These are phyloP conservation scores for Phytophthora hibernalis DNA, from an alignment of 352 stramenopile species.

Conservation along the genomic window DNA sequence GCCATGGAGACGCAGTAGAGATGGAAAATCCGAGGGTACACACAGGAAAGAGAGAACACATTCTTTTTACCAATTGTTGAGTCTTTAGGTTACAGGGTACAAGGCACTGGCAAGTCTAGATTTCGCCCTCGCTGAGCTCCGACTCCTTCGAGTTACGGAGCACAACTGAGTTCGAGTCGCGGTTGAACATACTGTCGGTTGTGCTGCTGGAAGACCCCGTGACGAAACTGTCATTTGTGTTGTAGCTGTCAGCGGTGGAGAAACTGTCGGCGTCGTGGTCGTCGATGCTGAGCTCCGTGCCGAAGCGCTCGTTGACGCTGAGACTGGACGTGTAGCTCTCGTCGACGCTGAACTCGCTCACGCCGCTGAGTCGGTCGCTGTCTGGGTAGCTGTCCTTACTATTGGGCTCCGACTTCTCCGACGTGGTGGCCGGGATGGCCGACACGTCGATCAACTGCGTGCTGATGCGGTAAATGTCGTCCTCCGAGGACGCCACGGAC, in stretches of 20 bases:
- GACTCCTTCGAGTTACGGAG: constrained; percentile 37
- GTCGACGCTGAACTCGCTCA: constrained; percentile 34
- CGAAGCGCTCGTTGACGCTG: constrained; percentile 18
- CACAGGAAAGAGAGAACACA: background rate
- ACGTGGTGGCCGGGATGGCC: constrained; percentile 16
- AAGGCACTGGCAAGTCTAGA: constrained; percentile 20
- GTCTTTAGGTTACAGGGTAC: constrained; percentile 12
- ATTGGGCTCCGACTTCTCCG: constrained; percentile 27
- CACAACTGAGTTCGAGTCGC: constrained; percentile 22
- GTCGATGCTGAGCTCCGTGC: constrained; percentile 15
- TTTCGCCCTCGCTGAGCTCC: constrained; percentile 52
- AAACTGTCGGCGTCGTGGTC: constrained; percentile 11
- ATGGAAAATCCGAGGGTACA: background rate
- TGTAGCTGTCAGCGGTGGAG: constrained; percentile 14
- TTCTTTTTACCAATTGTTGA: background rate
- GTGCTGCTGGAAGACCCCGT: constrained; percentile 27
- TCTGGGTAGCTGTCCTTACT: constrained; percentile 31
- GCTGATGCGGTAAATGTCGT: constrained; percentile 29
- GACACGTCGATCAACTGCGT: constrained; percentile 38
- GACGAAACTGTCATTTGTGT: constrained; percentile 18
- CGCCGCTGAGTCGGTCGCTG: constrained; percentile 20
- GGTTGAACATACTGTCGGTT: constrained; percentile 15
- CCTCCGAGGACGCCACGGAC: constrained; percentile 17
- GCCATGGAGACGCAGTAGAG: constrained; percentile 6
- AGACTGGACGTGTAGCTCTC: constrained; percentile 29